Evolutionary conservation across 139 green algal species (phyloP), one percentile per base, ranked within the genome.

Genomic region (Ettlia oleoabundans): DNA sequence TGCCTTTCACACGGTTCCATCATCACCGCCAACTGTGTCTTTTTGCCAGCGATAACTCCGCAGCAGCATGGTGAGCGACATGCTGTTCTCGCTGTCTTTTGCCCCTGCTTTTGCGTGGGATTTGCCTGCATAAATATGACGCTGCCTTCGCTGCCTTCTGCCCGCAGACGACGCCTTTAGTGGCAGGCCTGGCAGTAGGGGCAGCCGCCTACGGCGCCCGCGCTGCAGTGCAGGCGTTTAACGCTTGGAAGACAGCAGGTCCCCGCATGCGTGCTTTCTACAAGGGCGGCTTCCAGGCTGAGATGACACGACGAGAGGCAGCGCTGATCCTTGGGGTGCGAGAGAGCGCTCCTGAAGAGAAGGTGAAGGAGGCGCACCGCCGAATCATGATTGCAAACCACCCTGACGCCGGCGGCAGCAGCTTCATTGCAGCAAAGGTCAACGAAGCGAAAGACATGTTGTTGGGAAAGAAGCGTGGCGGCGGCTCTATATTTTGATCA

Each of bases 361-460:
- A 92, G 43, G 85, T 99, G 73, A 98, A 98, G 89, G 96, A 97
- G 26, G 96, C 97, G 15, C 97, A 99, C 89, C 78, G 95, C 9
- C 88, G 88, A 26, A 96, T 99, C 76, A 99, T 99, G 96, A 95
- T 98, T 47, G 96, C 97, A 40, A 99, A 99, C 84, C 97, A 99
- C 76, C 97, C 97, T 10, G 97, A 99, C 79, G 85, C 93, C 80
- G 96, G 97, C 24, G 97, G 97, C 47, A 96, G 89, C 85, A 93
- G 90, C 73, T 98, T 94, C 85, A 86, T 99, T 15, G 96, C 96
- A 0, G 91, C 94, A 15, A 99, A 99, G 76, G 92, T 99, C 8
- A 99, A 99, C 66, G 97, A 99, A 75, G 96, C 97, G 0, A 99
- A 99, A 85, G 96, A 98, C 71, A 88, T 98, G 55, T 70, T 99